Evolutionary conservation across 75 land plant genomes (phyloP).

Genomic region (Cryptomeria japonica): DNA sequence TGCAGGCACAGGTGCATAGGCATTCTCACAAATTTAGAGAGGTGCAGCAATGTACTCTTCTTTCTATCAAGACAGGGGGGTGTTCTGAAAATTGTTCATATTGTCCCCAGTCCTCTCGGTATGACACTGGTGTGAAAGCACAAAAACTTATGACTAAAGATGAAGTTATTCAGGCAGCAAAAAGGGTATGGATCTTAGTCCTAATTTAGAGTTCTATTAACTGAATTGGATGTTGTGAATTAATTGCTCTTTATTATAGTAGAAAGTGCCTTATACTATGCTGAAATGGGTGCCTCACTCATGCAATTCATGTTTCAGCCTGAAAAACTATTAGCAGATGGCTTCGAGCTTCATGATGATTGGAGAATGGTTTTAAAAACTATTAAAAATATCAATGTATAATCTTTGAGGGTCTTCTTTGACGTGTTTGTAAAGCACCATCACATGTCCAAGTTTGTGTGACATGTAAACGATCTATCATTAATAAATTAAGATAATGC

Average conservation of each 20-base stretch:
- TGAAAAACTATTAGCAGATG: not conserved
- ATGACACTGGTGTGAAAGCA: conserved; percentile 77
- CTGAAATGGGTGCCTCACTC: not conserved
- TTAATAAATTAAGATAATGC: too few relatives aligned
- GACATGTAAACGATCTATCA: too few relatives aligned
- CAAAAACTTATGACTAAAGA: conserved; percentile 88
- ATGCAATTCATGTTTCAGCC: not conserved
- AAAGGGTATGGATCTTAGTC: conserved; percentile 43
- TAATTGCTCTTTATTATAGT: not conserved
- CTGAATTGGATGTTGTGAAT: not conserved
- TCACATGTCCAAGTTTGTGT: not conserved
- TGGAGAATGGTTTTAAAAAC: not conserved
- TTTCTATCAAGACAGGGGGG: conserved; percentile 97
- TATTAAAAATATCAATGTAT: not conserved
- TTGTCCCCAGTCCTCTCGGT: conserved; percentile 97
- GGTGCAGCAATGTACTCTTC: conserved; percentile 97
- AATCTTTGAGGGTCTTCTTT: not conserved
- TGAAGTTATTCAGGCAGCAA: conserved; percentile 83
- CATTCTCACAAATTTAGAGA: conserved; percentile 92
- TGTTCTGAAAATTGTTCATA: conserved; percentile 98
- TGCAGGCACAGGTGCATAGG: conserved; percentile 97
- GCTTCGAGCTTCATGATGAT: not conserved
- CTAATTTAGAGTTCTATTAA: not conserved
- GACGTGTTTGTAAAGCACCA: not conserved
- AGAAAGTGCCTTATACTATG: not conserved